These are phyloP conservation scores for Misopates orontium DNA, from an alignment of 257 asterid species.

Conservation along the genomic window DNA sequence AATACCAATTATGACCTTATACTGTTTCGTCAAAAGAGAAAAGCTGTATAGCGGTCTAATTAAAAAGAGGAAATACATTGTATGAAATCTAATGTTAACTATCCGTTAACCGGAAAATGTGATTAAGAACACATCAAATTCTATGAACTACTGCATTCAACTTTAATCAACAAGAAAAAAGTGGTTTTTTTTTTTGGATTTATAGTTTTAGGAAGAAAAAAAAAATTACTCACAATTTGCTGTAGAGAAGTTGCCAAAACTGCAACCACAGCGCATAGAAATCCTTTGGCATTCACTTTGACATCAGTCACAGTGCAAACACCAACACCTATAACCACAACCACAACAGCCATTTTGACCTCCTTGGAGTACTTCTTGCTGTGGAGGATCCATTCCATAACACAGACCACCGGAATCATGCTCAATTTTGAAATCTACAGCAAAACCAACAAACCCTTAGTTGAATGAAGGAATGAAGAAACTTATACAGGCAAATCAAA, in stretches of 20 bases:
- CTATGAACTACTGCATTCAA: no score
- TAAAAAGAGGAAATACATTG: background rate
- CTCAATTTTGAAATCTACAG: conserved; percentile 92
- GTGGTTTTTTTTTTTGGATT: background rate
- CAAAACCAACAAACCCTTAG: conserved; percentile 28
- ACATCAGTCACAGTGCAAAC: conserved; percentile 99
- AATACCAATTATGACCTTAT: background rate
- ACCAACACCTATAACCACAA: conserved; percentile 94
- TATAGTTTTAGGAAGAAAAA: conserved; percentile 11
- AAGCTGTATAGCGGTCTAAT: background rate
- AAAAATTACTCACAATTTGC: conserved; percentile 76
- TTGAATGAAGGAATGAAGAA: conserved; percentile 23
- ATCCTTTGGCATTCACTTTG: conserved; percentile 84
- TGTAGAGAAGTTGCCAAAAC: conserved; percentile 86
- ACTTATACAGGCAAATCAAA: background rate
- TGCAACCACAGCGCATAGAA: conserved; percentile 88
- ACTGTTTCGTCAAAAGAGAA: no score
- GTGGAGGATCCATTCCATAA: conserved; percentile 95
- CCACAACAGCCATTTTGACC: conserved; percentile 81
- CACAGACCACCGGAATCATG: conserved; percentile 97
- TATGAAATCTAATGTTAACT: background rate
- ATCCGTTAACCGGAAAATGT: background rate
- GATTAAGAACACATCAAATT: no score
- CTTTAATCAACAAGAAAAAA: no score
- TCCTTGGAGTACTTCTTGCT: conserved; percentile 74